A percentile compares a stretch with the other conserved stretches of the same genome.
Conservation (phyloP, 228 moss, liverwort and hornwort genomes). For the Sphagnum fallax region DNA sequence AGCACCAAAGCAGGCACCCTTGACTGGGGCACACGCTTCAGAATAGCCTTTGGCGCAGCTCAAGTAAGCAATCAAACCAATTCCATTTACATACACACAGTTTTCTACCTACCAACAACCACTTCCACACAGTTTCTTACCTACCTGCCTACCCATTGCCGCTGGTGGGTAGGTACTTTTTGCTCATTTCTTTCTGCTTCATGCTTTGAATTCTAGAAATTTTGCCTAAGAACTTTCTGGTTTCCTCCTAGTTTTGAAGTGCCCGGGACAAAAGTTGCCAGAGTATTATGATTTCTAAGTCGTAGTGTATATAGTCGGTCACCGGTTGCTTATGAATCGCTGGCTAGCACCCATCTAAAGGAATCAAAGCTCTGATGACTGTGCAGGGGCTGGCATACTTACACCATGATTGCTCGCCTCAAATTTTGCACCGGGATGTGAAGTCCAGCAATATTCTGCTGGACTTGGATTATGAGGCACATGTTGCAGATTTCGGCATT, state of each 20-base stretch:
- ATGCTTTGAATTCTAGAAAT: no score
- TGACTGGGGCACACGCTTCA: constrained; percentile 52
- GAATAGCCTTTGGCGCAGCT: constrained; percentile 58
- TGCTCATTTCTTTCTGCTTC: no score
- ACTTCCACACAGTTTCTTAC: no score
- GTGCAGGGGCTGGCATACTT: constrained; percentile 50
- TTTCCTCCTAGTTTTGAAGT: not conserved
- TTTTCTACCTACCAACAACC: no score
- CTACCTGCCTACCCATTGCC: no score
- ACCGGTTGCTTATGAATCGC: no score
- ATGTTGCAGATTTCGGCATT: constrained; percentile 58
- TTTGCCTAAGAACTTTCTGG: not conserved
- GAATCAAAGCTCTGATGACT: not conserved
- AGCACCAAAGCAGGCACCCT: constrained; percentile 32
- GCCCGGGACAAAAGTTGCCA: not conserved
- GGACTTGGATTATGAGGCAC: constrained; percentile 46
- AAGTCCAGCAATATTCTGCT: constrained; percentile 67
- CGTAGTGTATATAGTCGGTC: no score
- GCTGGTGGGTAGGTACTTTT: no score
- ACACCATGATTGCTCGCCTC: constrained; percentile 65
- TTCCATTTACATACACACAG: no score
- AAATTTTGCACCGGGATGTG: constrained; percentile 57
- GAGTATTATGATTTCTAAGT: no score
- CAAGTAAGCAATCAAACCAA: constrained; percentile 1
- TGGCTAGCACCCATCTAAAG: no score